Base-by-base conservation (phyloP, 108 stramenopile genomes). In the Epithemia pelagica region DNA sequence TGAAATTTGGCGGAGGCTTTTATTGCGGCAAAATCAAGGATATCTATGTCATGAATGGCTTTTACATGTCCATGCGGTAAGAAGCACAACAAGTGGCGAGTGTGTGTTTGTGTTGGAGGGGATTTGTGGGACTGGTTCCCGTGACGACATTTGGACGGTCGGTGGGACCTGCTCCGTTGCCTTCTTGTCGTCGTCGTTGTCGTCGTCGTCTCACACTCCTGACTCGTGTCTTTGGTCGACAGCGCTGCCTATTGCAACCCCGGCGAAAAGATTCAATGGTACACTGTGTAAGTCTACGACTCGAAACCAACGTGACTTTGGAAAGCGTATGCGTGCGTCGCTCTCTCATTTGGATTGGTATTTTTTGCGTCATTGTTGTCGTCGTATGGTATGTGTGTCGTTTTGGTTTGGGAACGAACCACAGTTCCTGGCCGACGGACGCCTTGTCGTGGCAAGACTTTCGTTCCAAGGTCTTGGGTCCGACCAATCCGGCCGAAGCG, bases 1-100 rank as follows among this genome's bases (percentile, higher is more conserved):
- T 91, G 52, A 97, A 97, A 71, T 82, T 97, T 64, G 96, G 96
- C 26, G 96, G 96, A 32, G 96, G 96, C 52, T 95, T 95, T 66
- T 97, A 97, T 76, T 93, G 91, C 69, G 96, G 94, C 23, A 64
- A 54, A 71, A 72, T 78, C 26, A 61, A 76, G 20, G 59, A 67
- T 24, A 72, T 95, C 32, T 97, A 95, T 70, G 90, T 93, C 29
- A 93, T 95, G 75, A 97, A 97, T 78, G 96, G 88, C 54, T 97
- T 97, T 75, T 95, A 91, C 79, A 74, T 79, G 78, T 52, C 79
- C 20, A 94, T 96, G 92, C 68, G 70, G 1, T 81, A 72, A 88
- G 65, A 88, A 87, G 58, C 69, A 1, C 90, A 26, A 57, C 26
- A 57, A 26, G 21, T 19, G 19, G 52, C 10, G 10, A 10, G 19